phyloP scores from a whole-genome alignment of 805 yeast genomes.

The Naumovozyma baii region DNA sequence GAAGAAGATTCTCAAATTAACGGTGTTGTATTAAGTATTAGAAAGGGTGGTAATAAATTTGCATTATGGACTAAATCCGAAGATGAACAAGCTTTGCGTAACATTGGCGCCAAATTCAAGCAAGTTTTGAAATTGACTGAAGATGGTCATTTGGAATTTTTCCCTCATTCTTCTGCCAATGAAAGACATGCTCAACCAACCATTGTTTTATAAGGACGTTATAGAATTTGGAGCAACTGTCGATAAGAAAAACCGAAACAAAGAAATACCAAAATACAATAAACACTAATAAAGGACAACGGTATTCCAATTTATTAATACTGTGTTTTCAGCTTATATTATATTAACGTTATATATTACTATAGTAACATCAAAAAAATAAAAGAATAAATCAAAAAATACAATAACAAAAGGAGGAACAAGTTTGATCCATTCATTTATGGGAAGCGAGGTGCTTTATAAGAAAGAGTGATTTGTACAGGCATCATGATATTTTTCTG shows the following conservation, averaged over 20 bases:
- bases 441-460: too few species aligned
- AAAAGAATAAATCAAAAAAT: neutral
- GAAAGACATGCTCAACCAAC: slow-evolving; percentile 29
- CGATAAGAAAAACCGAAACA: neutral
- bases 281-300: neutral
- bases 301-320: neutral
- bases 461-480: too few species aligned
- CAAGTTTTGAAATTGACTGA: slow-evolving; percentile 68
- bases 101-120: slow-evolving; percentile 82
- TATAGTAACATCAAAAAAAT: neutral
- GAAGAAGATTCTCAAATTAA: slow-evolving; percentile 78
- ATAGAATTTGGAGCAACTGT: neutral
- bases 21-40: slow-evolving; percentile 85
- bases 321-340: too few species aligned
- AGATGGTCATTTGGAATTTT: slow-evolving; percentile 70
- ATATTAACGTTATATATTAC: neutral
- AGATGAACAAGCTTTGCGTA: slow-evolving; percentile 49
- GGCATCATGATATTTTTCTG: too few species aligned
- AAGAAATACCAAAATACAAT: neutral
- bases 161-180: slow-evolving; percentile 28
- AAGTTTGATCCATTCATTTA: too few species aligned
- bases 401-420: too few species aligned
- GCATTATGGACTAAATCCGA: slow-evolving; percentile 90
- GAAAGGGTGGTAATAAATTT: slow-evolving; percentile 72
- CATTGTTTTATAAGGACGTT: slow-evolving; percentile 22